Percentiles rank a stretch among this genome's conserved stretches.
Conservation (phyloP, 164 flowering plant genomes). For the Stephania yunnanensis region DNA sequence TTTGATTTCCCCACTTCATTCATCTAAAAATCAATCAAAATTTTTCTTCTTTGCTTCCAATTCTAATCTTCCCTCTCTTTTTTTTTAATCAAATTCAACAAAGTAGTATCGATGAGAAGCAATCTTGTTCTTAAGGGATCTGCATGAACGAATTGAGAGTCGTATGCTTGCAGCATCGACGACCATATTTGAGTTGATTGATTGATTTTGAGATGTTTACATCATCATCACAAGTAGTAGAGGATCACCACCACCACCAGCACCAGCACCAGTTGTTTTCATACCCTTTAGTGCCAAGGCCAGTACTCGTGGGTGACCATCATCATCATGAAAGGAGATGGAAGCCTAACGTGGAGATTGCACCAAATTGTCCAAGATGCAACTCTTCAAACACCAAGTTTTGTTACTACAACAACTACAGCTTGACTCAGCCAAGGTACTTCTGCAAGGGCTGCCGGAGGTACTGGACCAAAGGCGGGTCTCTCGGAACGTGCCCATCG, state of each 20-base stretch:
- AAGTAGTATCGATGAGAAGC: too few relatives aligned
- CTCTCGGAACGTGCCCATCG: conserved; percentile 56
- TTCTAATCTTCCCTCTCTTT: background rate
- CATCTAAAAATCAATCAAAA: too few relatives aligned
- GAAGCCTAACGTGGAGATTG: conserved; percentile 40
- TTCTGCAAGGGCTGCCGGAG: conserved; percentile 61
- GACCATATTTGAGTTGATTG: background rate
- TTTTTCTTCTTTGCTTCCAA: too few relatives aligned
- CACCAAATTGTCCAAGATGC: conserved; percentile 55
- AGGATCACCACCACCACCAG: background rate
- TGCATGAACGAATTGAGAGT: too few relatives aligned
- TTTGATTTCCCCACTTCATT: too few relatives aligned
- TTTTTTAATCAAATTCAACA: background rate
- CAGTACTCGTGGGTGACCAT: conserved; percentile 12
- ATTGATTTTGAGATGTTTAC: background rate
- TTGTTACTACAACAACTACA: conserved; percentile 68
- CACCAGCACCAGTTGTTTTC: conserved; percentile 1
- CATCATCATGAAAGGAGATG: conserved; percentile 24
- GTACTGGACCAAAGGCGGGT: conserved; percentile 68
- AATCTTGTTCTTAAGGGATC: too few relatives aligned
- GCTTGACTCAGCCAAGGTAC: conserved; percentile 60
- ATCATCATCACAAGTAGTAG: background rate
- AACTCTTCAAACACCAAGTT: conserved; percentile 56
- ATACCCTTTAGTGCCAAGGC: conserved; percentile 10
- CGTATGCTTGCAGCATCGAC: background rate